Evolutionary conservation across 805 yeast genomes (phyloP).

Genomic region (Saturnispora bothae): DNA sequence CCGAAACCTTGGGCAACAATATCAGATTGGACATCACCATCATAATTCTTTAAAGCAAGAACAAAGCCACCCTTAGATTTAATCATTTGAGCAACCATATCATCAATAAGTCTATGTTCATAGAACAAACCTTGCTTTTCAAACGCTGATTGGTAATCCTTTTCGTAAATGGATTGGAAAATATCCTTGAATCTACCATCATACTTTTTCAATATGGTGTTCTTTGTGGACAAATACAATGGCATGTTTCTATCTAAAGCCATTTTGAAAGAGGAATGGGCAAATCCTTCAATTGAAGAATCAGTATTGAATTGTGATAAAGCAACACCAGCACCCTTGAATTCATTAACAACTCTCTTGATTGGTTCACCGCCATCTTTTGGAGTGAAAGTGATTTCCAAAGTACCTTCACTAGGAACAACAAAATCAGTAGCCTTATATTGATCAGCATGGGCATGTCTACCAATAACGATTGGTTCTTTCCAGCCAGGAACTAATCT

Average conservation of each 20-base stretch:
- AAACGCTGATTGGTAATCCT: slow-evolving; percentile 44
- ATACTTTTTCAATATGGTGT: slow-evolving; percentile 71
- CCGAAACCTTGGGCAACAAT: slow-evolving; percentile 85
- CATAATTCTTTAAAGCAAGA: slow-evolving; percentile 74
- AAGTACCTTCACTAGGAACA: slow-evolving; percentile 54
- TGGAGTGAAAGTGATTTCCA: slow-evolving; percentile 60
- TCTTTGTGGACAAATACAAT: slow-evolving; percentile 63
- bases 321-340: slow-evolving; percentile 61
- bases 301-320: slow-evolving; percentile 79
- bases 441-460: slow-evolving; percentile 82
- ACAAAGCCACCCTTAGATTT: slow-evolving; percentile 77
- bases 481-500: slow-evolving; percentile 73
- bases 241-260: slow-evolving; percentile 57
- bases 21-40: slow-evolving; percentile 80
- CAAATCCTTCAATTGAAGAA: slow-evolving; percentile 66
- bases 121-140: slow-evolving; percentile 56
- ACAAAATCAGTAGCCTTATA: slow-evolving; percentile 71
- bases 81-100: slow-evolving; percentile 84
- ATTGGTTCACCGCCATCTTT: slow-evolving; percentile 41
- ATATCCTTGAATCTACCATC: slow-evolving; percentile 79
- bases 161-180: slow-evolving; percentile 56
- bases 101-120: slow-evolving; percentile 77
- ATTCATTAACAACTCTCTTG: slow-evolving; percentile 47
- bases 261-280: slow-evolving; percentile 68
- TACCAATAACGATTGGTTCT: slow-evolving; percentile 72